Evolutionary conservation across 176 grass and related monocot species (phyloP), one percentile per base, ranked within the genome.

Genomic region (Tillandsia leiboldiana): DNA sequence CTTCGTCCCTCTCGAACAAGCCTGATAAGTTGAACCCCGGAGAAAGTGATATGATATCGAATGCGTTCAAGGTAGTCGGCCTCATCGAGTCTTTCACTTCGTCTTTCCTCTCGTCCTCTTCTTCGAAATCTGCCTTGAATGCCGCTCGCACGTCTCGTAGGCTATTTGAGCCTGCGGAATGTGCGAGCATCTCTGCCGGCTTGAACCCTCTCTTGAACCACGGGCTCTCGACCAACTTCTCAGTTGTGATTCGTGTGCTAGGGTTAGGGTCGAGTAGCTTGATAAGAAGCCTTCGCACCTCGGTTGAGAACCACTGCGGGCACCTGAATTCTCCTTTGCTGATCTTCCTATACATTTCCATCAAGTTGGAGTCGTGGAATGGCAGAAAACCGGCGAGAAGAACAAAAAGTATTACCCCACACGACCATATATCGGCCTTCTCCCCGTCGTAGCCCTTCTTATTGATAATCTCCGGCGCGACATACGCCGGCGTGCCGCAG

Each of bases 281-380:
- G 78, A 77, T 50, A 6, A 91, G 79, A 57, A 96, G 74, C 78
- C 70, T 76, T 0, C 76, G 70, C 23, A 84, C 62, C 26, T 91
- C 88, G 5, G 86, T 75, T 47, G 64, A 52, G 73, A 96, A 96
- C 78, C 83, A 92, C 9, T 82, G 79, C 8, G 88, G 88, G 61
- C 85, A 92, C 84, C 73, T 89, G 70, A 91, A 85, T 1, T 92
- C 83, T 8, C 79, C 81, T 73, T 53, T 82, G 78, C 75, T 89
- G 51, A 92, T 96, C 86, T 85, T 96, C 11, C 86, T 56, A 79
- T 92, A 92, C 92, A 92, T 96, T 42, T 96, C 88, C 86, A 96
- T 87, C 47, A 96, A 65, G 63, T 96, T 96, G 3, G 86, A 1
- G 53, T 92, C 86, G 2, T 96, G 92, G 58, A 96, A 96, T 15